Percentiles rank a stretch among this genome's conserved stretches.
Conservation (phyloP, 23 red algal genomes). For the Gracilaria gracilis region DNA sequence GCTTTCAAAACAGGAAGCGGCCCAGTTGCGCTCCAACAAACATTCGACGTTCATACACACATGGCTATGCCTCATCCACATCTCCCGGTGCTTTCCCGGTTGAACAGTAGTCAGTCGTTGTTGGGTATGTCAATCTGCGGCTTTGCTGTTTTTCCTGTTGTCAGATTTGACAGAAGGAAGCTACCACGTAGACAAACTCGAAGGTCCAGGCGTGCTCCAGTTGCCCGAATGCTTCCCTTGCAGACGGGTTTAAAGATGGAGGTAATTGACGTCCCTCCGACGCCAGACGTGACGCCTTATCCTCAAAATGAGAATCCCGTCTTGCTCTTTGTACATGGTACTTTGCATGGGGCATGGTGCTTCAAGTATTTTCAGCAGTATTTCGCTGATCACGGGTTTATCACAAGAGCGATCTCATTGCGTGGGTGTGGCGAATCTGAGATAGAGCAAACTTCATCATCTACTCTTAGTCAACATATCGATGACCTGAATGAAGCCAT, state of each 20-base stretch:
- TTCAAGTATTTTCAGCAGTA: slow-evolving; percentile 53
- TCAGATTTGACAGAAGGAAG: background rate
- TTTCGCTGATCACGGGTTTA: slow-evolving; percentile 44
- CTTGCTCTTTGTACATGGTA: slow-evolving; percentile 62
- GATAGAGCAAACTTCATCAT: slow-evolving; percentile 1
- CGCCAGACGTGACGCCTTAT: background rate
- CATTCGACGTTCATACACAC: too few relatives aligned
- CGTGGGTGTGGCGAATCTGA: slow-evolving; percentile 35
- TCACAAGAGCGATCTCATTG: slow-evolving; percentile 48
- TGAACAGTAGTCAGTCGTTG: background rate
- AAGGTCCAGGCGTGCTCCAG: background rate
- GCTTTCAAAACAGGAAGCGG: too few relatives aligned
- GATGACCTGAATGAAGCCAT: slow-evolving; percentile 44
- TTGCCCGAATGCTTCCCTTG: slow-evolving; percentile 18
- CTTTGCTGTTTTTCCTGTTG: background rate
- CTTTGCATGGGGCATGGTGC: slow-evolving; percentile 68
- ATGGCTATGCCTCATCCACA: background rate
- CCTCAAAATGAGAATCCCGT: slow-evolving; percentile 1
- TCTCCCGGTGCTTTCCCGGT: background rate
- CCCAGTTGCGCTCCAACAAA: too few relatives aligned
- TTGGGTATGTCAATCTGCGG: background rate
- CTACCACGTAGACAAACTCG: background rate
- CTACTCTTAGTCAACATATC: slow-evolving; percentile 38
- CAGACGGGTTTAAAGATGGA: slow-evolving; percentile 27
- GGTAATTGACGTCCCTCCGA: slow-evolving; percentile 12